Percentiles rank a stretch among this genome's conserved stretches.
Conservation (phyloP, 1,284 basidiomycete genomes). For the Laetiporus sulphureus region DNA sequence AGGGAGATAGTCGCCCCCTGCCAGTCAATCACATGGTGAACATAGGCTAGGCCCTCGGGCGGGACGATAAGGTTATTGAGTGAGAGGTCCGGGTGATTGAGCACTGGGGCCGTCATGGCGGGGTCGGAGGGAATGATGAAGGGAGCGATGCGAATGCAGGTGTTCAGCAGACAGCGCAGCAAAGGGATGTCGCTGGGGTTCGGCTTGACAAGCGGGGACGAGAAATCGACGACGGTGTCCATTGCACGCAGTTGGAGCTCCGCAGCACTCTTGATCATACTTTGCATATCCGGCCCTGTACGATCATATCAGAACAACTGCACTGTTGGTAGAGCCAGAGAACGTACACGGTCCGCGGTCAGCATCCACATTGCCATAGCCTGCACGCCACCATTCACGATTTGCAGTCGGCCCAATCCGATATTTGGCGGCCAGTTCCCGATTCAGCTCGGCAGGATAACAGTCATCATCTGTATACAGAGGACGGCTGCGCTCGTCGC, state of each 20-base stretch:
- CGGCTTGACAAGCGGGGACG: conserved; percentile 1
- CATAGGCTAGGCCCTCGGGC: conserved; percentile 1
- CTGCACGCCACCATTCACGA: too few relatives aligned
- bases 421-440: too few relatives aligned
- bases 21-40: conserved; percentile 7
- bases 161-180: conserved; percentile 5
- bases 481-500: too few relatives aligned
- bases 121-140: conserved; percentile 4
- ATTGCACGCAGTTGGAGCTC: conserved; percentile 4
- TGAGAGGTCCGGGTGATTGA: conserved; percentile 8
- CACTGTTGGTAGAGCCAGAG: background rate
- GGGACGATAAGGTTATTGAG: conserved; percentile 7
- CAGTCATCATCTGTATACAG: too few relatives aligned
- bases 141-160: conserved; percentile 7
- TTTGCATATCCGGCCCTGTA: conserved; percentile 8
- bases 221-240: background rate
- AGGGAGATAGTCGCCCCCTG: conserved; percentile 8
- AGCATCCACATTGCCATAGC: conserved; percentile 1
- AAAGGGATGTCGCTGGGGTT: conserved; percentile 2
- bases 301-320: background rate
- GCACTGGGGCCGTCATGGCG: conserved; percentile 2
- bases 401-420: too few relatives aligned
- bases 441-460: too few relatives aligned
- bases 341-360: conserved; percentile 9
- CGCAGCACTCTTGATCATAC: conserved; percentile 6